Evolutionary conservation across 352 stramenopile species (phyloP).

Genomic region (Globisporangium apiculatum): DNA sequence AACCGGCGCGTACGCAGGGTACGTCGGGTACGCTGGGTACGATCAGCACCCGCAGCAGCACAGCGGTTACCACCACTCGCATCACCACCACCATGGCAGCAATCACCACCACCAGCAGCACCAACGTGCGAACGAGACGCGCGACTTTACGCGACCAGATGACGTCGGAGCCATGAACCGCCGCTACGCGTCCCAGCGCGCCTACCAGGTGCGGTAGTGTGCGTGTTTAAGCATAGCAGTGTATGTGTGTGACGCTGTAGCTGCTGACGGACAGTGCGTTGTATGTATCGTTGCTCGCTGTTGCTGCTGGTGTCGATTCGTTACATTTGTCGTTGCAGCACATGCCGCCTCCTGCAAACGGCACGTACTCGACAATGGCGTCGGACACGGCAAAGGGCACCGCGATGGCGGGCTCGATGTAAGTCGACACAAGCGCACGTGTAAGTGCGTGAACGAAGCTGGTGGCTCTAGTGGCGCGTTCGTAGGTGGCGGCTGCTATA

Average conservation of each 20-base stretch:
- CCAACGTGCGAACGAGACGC: conserved; percentile 29
- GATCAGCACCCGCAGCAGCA: conserved; percentile 30
- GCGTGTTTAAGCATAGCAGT: conserved; percentile 2
- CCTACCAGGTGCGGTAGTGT: conserved; percentile 53
- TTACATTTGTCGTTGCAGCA: conserved; percentile 25
- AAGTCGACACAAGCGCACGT: neutral
- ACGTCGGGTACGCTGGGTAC: conserved; percentile 46
- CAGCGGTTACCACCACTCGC: no score
- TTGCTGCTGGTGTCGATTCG: no score
- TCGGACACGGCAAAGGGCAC: conserved; percentile 62
- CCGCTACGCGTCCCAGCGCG: conserved; percentile 67
- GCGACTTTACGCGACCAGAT: conserved; percentile 68
- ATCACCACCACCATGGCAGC: conserved; percentile 28
- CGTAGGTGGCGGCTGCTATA: neutral
- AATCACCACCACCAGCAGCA: conserved; percentile 21
- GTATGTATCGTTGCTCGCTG: neutral
- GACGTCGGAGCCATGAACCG: conserved; percentile 74
- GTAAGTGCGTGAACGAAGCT: no score
- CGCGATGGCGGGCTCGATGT: conserved; percentile 70
- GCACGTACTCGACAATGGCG: conserved; percentile 59
- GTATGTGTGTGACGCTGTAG: neutral
- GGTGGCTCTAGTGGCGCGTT: no score
- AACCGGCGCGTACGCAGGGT: conserved; percentile 22
- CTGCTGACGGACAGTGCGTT: neutral
- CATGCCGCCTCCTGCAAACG: conserved; percentile 57